These are phyloP conservation scores for Pseudocercospora cruenta DNA, from an alignment of 2,329 filamentous ascomycete species.

Conservation along the genomic window DNA sequence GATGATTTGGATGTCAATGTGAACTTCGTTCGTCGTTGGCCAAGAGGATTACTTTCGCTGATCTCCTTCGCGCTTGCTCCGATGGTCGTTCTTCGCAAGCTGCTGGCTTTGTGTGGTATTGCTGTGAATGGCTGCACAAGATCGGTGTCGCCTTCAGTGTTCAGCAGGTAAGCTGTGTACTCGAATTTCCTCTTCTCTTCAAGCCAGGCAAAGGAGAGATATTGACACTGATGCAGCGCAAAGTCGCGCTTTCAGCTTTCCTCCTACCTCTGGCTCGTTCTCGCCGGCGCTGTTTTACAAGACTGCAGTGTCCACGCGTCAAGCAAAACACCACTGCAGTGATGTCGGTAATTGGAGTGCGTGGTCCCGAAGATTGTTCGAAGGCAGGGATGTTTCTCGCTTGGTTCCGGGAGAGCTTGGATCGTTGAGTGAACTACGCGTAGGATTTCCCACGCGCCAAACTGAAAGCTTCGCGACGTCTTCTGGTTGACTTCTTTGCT, in stretches of 20 bases:
- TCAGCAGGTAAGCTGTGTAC: conserved; percentile 25
- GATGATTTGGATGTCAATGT: conserved; percentile 24
- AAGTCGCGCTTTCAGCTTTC: not conserved
- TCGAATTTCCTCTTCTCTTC: conserved; percentile 19
- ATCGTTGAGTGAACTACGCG: not conserved
- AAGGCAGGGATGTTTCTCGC: not conserved
- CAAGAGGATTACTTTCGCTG: conserved; percentile 16
- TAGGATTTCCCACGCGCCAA: too few species aligned
- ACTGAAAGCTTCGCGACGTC: not conserved
- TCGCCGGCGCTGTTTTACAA: not conserved
- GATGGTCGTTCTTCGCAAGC: conserved; percentile 23
- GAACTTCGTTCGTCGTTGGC: conserved; percentile 27
- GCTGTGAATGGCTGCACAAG: conserved; percentile 21
- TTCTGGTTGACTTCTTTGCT: not conserved
- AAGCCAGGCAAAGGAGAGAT: conserved; percentile 28
- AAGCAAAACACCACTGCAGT: not conserved
- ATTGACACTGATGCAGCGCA: not conserved
- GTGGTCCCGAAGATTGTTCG: conserved; percentile 1
- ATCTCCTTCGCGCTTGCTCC: conserved; percentile 24
- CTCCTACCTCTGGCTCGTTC: not conserved
- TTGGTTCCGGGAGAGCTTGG: not conserved
- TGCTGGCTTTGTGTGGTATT: conserved; percentile 22
- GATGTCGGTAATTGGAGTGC: not conserved
- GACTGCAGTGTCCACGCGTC: not conserved
- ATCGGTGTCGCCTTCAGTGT: conserved; percentile 22